Conservation (phyloP, 495 filamentous ascomycete genomes). For the Tuber microsphaerosporum region DNA sequence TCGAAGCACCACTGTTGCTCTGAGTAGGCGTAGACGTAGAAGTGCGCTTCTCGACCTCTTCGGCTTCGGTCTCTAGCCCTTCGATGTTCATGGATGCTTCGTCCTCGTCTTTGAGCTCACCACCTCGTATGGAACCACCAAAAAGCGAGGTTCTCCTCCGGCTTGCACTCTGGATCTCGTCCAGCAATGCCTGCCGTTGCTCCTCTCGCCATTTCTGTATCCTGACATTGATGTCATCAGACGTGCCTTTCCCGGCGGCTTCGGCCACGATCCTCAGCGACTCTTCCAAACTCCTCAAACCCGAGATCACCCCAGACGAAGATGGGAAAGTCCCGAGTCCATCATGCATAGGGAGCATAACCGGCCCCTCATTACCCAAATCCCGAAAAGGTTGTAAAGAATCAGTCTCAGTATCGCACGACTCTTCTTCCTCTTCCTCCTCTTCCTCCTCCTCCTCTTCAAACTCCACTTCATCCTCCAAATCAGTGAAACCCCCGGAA, state of each 20-base stretch:
- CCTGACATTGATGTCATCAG: constrained; percentile 63
- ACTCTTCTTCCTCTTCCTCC: constrained; percentile 64
- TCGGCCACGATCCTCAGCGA: constrained; percentile 54
- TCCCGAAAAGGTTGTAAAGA: constrained; percentile 60
- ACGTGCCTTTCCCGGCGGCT: constrained; percentile 48
- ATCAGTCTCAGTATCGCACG: constrained; percentile 82
- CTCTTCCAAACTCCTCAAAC: constrained; percentile 49
- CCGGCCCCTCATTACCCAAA: constrained; percentile 46
- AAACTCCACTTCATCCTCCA: constrained; percentile 43
- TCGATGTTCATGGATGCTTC: constrained; percentile 26
- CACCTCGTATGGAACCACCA: constrained; percentile 22
- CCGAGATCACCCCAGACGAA: constrained; percentile 44
- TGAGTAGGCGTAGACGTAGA: constrained; percentile 15
- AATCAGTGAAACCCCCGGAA: constrained; percentile 47
- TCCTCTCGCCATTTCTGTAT: constrained; percentile 91
- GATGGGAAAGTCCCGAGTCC: constrained; percentile 76
- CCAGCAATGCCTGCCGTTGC: constrained; percentile 73
- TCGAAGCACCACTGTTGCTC: constrained; percentile 27
- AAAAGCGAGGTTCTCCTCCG: constrained; percentile 52
- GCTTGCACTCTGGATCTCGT: constrained; percentile 83
- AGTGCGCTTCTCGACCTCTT: constrained; percentile 40
- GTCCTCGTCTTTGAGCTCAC: constrained; percentile 26
- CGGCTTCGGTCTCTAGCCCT: constrained; percentile 34
- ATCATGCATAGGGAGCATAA: constrained; percentile 81
- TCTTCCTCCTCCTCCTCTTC: constrained; percentile 56